Conservation (phyloP, 495 filamentous ascomycete species). For the Poronia punctata region DNA sequence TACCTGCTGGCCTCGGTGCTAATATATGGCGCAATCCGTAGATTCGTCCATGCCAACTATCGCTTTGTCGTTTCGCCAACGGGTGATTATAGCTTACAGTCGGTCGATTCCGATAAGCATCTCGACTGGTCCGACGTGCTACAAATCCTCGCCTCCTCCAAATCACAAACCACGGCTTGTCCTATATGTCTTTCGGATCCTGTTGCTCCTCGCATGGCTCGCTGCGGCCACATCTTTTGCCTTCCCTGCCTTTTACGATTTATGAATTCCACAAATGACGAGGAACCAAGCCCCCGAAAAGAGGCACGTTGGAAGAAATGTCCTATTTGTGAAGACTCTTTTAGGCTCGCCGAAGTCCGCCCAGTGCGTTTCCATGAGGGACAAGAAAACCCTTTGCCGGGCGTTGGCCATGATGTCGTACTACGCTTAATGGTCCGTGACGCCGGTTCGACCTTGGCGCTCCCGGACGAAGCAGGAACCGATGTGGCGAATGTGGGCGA, state of each 20-base stretch:
- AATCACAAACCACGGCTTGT: conserved; percentile 81
- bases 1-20: conserved; percentile 7
- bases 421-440: conserved; percentile 74
- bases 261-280: conserved; percentile 79
- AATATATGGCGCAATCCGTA: conserved; percentile 23
- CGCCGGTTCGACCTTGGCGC: conserved; percentile 72
- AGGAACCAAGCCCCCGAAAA: conserved; percentile 56
- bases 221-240: conserved; percentile 96
- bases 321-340: conserved; percentile 87
- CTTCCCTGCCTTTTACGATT: conserved; percentile 89
- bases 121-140: conserved; percentile 86
- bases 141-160: conserved; percentile 82
- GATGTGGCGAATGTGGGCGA: conserved; percentile 59
- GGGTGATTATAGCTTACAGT: conserved; percentile 71
- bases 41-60: conserved; percentile 96
- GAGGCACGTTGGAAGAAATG: conserved; percentile 82
- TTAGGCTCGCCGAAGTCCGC: conserved; percentile 81
- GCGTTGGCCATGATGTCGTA: conserved; percentile 83
- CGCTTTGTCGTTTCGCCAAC: conserved; percentile 87
- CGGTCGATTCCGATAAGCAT: conserved; percentile 80
- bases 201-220: conserved; percentile 93
- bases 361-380: conserved; percentile 89
- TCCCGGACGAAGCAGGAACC: conserved; percentile 72
- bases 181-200: conserved; percentile 90
- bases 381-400: conserved; percentile 71